A percentile compares a stretch with the other conserved stretches of the same genome.
phyloP scores from a whole-genome alignment of 1,139 yeast genomes.

The Blastobotrys elegans region DNA sequence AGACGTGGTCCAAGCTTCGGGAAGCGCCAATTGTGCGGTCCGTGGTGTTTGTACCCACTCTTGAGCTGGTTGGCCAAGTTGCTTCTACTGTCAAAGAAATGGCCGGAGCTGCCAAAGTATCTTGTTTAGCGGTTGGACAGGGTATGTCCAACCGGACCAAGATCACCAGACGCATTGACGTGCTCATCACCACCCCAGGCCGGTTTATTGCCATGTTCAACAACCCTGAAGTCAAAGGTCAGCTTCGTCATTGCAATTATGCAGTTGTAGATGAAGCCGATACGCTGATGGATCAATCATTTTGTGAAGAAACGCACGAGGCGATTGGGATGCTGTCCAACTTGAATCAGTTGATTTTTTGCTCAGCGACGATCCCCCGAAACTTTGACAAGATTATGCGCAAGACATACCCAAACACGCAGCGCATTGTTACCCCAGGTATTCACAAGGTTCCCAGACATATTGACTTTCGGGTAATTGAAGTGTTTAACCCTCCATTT shows the following conservation, averaged over 20 bases:
- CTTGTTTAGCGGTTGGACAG: constrained; percentile 23
- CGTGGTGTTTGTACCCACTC: constrained; percentile 78
- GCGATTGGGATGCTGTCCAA: constrained; percentile 51
- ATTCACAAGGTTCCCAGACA: constrained; percentile 77
- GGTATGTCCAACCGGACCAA: constrained; percentile 24
- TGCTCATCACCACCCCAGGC: constrained; percentile 77
- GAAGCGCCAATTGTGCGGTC: constrained; percentile 52
- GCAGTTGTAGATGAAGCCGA: constrained; percentile 95
- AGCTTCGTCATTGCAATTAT: constrained; percentile 39
- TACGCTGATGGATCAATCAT: constrained; percentile 80
- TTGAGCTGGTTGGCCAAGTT: constrained; percentile 83
- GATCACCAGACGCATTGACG: constrained; percentile 58
- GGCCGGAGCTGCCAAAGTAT: constrained; percentile 32
- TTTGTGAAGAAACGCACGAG: constrained; percentile 61
- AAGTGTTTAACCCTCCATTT: constrained; percentile 69
- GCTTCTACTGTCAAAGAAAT: constrained; percentile 50
- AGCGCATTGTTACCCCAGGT: constrained; percentile 73
- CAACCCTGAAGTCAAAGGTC: constrained; percentile 19
- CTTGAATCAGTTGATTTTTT: constrained; percentile 61
- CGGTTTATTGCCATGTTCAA: constrained; percentile 24
- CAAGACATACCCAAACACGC: constrained; percentile 57
- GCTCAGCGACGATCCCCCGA: constrained; percentile 87
- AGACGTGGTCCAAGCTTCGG: constrained; percentile 25
- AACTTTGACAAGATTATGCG: constrained; percentile 62
- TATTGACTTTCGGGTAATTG: constrained; percentile 67